Evolutionary conservation across 108 stramenopile genomes (phyloP).

Genomic region (Cyclotella atomus): DNA sequence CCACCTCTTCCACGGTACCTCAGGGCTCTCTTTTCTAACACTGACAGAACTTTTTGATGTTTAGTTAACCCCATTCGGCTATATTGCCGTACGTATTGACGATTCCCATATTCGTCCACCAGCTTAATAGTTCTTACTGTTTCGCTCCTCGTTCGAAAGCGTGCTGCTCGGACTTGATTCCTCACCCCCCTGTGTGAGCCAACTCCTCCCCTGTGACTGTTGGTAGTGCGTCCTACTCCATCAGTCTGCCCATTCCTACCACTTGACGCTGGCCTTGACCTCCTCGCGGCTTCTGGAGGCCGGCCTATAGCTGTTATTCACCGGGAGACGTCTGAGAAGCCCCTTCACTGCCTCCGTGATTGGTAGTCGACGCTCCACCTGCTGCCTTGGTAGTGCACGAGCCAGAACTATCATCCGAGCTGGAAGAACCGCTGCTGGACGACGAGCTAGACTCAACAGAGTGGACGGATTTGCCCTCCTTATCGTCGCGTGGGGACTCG

Average conservation of each 20-base stretch:
- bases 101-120: neutral
- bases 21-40: neutral
- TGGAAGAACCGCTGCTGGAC: no score
- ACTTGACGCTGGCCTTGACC: conserved; percentile 7
- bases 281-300: neutral
- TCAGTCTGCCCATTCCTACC: neutral
- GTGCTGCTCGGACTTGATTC: neutral
- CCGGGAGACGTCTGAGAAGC: neutral
- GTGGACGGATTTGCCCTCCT: no score
- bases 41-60: neutral
- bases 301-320: conserved; percentile 1
- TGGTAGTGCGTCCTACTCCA: neutral
- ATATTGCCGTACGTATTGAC: neutral
- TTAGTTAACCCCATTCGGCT: neutral
- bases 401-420: no score
- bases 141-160: neutral
- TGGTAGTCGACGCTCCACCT: neutral
- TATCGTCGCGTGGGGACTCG: no score
- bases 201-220: neutral
- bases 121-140: neutral
- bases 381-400: no score
- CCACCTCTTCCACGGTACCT: neutral
- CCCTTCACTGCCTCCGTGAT: neutral
- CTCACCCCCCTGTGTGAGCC: neutral
- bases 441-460: no score